A percentile compares a stretch with the other conserved stretches of the same genome.
Evolutionary conservation across 768 basidiomycete genomes (phyloP).

Genomic region (Fomitopsis serialis): DNA sequence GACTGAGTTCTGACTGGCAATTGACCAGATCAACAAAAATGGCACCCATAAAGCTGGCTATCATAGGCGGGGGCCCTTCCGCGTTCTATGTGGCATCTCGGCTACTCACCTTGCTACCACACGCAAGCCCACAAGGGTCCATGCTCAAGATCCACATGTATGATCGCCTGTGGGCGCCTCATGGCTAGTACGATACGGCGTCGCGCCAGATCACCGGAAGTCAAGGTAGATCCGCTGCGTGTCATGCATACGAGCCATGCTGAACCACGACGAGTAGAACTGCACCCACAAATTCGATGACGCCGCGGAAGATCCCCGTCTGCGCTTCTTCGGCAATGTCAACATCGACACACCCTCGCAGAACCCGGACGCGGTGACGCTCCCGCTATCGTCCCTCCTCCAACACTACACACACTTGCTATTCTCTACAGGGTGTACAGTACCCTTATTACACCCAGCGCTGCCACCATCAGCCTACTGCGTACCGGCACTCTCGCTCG

Average conservation of each 20-base stretch:
- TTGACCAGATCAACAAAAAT: no score
- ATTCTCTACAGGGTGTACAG: slow-evolving; percentile 80
- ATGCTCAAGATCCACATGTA: slow-evolving; percentile 73
- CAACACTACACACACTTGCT: slow-evolving; percentile 80
- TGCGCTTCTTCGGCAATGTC: slow-evolving; percentile 91
- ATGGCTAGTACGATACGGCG: slow-evolving; percentile 92
- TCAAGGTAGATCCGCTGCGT: slow-evolving; percentile 57
- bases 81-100: slow-evolving; percentile 92
- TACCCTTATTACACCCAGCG: slow-evolving; percentile 53
- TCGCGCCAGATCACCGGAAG: slow-evolving; percentile 98
- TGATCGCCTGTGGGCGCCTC: slow-evolving; percentile 90
- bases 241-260: neutral
- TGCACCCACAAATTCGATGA: slow-evolving; percentile 93
- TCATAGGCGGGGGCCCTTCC: slow-evolving; percentile 94
- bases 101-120: slow-evolving; percentile 60
- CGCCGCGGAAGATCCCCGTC: slow-evolving; percentile 71
- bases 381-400: slow-evolving; percentile 60
- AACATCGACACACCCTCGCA: slow-evolving; percentile 40
- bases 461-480: slow-evolving; percentile 45
- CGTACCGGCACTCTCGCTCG: slow-evolving; percentile 74
- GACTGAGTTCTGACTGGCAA: no score
- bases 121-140: slow-evolving; percentile 27
- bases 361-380: slow-evolving; percentile 46
- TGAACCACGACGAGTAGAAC: slow-evolving; percentile 50
- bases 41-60: slow-evolving; percentile 65